Evolutionary conservation across 495 filamentous ascomycete genomes (phyloP).

Genomic region (Lepraria neglecta): DNA sequence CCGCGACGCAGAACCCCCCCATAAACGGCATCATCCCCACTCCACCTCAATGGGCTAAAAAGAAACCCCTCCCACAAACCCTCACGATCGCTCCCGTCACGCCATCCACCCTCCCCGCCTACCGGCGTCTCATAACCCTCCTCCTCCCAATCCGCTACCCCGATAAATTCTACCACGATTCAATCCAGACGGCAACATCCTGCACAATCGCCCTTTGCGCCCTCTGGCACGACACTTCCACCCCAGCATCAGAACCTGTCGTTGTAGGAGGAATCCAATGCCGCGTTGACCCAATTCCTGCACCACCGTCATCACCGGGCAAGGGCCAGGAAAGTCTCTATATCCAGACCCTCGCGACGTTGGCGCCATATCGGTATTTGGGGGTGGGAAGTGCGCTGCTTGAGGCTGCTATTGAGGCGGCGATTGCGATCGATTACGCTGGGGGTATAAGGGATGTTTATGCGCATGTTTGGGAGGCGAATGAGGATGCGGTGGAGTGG

Average conservation of each 20-base stretch:
- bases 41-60: neutral
- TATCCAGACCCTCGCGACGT: constrained; percentile 76
- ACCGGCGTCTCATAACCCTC: constrained; percentile 74
- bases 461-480: constrained; percentile 93
- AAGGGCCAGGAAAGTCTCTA: constrained; percentile 49
- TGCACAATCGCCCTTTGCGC: constrained; percentile 73
- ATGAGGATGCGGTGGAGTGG: constrained; percentile 80
- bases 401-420: constrained; percentile 44
- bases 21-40: neutral
- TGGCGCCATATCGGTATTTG: constrained; percentile 72
- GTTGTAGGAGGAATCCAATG: constrained; percentile 81
- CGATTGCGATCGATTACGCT: constrained; percentile 32
- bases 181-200: constrained; percentile 58
- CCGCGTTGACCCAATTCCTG: constrained; percentile 55
- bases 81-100: constrained; percentile 53
- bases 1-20: neutral
- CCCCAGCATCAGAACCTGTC: constrained; percentile 39
- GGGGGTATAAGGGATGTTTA: constrained; percentile 54
- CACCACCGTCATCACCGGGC: constrained; percentile 33
- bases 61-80: constrained; percentile 31
- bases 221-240: constrained; percentile 51
- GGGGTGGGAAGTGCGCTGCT: constrained; percentile 76
- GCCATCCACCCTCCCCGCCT: constrained; percentile 59
- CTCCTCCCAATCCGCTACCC: constrained; percentile 86
- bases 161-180: constrained; percentile 75